Conservation (phyloP, 2,329 filamentous ascomycete genomes). For the Aspergillus pseudoterreus region DNA sequence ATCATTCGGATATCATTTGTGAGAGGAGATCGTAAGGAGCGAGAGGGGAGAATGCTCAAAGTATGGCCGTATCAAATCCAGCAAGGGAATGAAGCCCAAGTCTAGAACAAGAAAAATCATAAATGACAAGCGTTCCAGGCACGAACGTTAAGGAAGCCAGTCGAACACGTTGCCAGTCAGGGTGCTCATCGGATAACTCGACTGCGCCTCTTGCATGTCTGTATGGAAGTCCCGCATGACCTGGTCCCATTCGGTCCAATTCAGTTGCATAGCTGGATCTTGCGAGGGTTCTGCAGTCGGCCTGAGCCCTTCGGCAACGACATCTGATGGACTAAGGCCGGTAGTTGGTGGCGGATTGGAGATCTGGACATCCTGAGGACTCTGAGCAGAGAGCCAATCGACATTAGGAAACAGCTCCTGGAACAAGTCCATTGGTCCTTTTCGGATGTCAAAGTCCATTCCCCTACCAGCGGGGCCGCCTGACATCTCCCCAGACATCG, state of each 20-base stretch:
- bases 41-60: too few species aligned
- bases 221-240: conserved; percentile 39
- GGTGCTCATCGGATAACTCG: conserved; percentile 16
- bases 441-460: conserved; percentile 22
- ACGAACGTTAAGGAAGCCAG: conserved; percentile 24
- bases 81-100: neutral
- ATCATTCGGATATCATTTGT: neutral
- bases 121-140: neutral
- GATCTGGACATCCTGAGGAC: conserved; percentile 3
- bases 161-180: conserved; percentile 23
- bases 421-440: conserved; percentile 22
- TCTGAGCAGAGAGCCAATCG: conserved; percentile 20
- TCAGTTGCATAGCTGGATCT: conserved; percentile 17
- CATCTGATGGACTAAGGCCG: conserved; percentile 6
- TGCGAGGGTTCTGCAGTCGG: conserved; percentile 11
- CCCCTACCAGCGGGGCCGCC: conserved; percentile 2
- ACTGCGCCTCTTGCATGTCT: conserved; percentile 28
- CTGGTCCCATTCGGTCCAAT: conserved; percentile 35
- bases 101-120: neutral
- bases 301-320: conserved; percentile 9
- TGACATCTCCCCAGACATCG: neutral
- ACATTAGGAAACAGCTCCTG: conserved; percentile 27
- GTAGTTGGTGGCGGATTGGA: conserved; percentile 7
- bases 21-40: neutral
- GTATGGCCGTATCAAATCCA: neutral